Evolutionary conservation across 164 flowering plant species (phyloP).

Genomic region (Vitis riparia): DNA sequence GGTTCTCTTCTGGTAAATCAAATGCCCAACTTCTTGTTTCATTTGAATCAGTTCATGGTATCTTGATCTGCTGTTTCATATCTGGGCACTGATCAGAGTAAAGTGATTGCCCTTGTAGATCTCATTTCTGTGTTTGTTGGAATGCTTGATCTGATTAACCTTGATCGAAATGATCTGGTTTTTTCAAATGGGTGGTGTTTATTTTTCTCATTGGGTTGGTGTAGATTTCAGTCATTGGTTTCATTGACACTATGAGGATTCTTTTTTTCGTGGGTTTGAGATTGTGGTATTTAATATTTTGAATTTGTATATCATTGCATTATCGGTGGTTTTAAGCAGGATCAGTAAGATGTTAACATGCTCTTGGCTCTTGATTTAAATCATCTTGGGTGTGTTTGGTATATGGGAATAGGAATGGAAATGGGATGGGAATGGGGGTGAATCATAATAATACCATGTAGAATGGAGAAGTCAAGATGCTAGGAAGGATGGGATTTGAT

Average conservation of each 20-base stretch:
- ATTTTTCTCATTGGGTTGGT: background rate
- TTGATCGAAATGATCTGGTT: slow-evolving; percentile 7
- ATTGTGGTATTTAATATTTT: too few relatives aligned
- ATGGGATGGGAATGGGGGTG: too few relatives aligned
- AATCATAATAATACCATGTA: too few relatives aligned
- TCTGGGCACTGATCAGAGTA: background rate
- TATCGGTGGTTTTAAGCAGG: too few relatives aligned
- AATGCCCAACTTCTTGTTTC: background rate
- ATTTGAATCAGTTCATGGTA: background rate
- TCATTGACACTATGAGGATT: background rate
- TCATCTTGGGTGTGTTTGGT: too few relatives aligned
- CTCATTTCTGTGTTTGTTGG: slow-evolving; percentile 9
- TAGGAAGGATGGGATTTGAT: too few relatives aligned
- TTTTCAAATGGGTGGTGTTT: slow-evolving; percentile 9
- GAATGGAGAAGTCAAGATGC: too few relatives aligned
- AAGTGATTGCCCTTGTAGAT: slow-evolving; percentile 10
- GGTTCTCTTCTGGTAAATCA: slow-evolving; percentile 64
- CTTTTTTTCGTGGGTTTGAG: too few relatives aligned
- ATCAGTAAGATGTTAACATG: background rate
- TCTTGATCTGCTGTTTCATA: background rate
- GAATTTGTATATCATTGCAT: too few relatives aligned
- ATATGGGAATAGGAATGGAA: too few relatives aligned
- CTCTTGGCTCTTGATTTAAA: background rate
- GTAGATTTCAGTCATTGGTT: slow-evolving; percentile 1
- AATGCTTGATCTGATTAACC: slow-evolving; percentile 20